Percentiles rank a stretch among this genome's conserved stretches.
Conservation (phyloP, 495 filamentous ascomycete species). For the Aspergillus carlsbadensis region DNA sequence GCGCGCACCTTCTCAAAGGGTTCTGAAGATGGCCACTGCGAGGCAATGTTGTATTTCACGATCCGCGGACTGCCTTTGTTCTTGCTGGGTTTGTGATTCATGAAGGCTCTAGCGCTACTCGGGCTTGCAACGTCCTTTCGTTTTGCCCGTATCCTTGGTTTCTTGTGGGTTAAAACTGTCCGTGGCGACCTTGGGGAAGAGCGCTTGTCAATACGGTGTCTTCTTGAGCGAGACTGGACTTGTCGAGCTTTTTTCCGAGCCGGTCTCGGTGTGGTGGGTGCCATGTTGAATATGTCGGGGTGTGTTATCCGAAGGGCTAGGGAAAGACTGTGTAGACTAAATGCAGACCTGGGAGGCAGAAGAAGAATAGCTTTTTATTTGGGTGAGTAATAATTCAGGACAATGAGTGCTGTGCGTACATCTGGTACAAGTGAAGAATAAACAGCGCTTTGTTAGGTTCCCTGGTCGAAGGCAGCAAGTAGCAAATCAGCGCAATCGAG, state of each 20-base stretch:
- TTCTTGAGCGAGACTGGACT: background rate
- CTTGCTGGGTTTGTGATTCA: background rate
- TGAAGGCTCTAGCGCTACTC: conserved; percentile 1
- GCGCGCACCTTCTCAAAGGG: conserved; percentile 22
- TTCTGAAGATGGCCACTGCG: conserved; percentile 19
- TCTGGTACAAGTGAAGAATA: background rate
- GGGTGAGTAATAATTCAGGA: background rate
- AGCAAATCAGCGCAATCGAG: conserved; percentile 1
- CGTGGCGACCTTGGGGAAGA: conserved; percentile 13
- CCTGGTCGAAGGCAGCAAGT: background rate
- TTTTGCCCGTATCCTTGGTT: conserved; percentile 3
- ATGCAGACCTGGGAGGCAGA: background rate
- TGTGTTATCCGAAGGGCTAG: background rate
- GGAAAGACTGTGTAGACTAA: background rate
- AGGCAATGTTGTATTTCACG: conserved; percentile 13
- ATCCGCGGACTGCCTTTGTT: conserved; percentile 1
- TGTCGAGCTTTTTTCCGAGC: background rate
- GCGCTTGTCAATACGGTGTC: background rate
- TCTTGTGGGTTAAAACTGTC: conserved; percentile 11
- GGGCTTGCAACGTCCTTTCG: background rate
- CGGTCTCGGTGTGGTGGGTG: background rate
- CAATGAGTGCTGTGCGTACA: background rate
- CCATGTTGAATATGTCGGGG: background rate
- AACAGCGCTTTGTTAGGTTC: background rate
- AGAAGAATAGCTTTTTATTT: background rate